Evolutionary conservation across 2,329 filamentous ascomycete genomes (phyloP).

Genomic region (Cephalotrichum gorgonifer): DNA sequence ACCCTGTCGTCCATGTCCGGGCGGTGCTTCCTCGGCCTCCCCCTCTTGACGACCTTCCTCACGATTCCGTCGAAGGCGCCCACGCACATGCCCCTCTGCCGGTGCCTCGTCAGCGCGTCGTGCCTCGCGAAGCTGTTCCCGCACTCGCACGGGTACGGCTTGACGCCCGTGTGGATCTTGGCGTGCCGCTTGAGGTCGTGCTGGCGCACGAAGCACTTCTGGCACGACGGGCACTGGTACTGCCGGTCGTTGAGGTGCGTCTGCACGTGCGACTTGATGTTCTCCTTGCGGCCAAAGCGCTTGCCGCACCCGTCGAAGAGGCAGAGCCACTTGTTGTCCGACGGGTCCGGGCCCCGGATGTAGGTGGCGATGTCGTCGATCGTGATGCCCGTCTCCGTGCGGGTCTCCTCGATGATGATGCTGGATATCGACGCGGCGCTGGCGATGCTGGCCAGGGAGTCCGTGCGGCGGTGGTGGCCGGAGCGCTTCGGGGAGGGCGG

Average conservation of each 20-base stretch:
- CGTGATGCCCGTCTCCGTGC: slow-evolving; percentile 74
- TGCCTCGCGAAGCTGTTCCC: slow-evolving; percentile 92
- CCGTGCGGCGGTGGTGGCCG: slow-evolving; percentile 39
- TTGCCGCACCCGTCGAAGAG: slow-evolving; percentile 73
- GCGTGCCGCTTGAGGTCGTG: slow-evolving; percentile 96
- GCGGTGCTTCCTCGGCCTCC: slow-evolving; percentile 51
- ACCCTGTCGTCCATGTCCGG: slow-evolving; percentile 45
- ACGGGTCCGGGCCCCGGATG: slow-evolving; percentile 61
- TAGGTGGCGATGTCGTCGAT: slow-evolving; percentile 71
- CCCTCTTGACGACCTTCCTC: slow-evolving; percentile 50
- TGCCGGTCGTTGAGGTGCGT: slow-evolving; percentile 95
- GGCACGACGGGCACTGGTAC: slow-evolving; percentile 85
- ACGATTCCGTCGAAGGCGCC: slow-evolving; percentile 79
- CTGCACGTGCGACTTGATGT: slow-evolving; percentile 97
- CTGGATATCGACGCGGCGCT: slow-evolving; percentile 50
- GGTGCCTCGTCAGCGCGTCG: slow-evolving; percentile 86
- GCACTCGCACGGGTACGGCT: slow-evolving; percentile 90
- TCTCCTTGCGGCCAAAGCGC: slow-evolving; percentile 92
- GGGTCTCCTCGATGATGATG: slow-evolving; percentile 55
- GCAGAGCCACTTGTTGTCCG: slow-evolving; percentile 73
- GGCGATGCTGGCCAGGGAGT: slow-evolving; percentile 47
- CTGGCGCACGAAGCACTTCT: slow-evolving; percentile 92
- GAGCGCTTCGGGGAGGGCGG: slow-evolving; percentile 10
- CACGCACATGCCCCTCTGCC: slow-evolving; percentile 92
- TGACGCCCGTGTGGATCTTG: slow-evolving; percentile 94